Conservation (phyloP, 2,329 filamentous ascomycete species). For the Botrytis byssoidea region DNA sequence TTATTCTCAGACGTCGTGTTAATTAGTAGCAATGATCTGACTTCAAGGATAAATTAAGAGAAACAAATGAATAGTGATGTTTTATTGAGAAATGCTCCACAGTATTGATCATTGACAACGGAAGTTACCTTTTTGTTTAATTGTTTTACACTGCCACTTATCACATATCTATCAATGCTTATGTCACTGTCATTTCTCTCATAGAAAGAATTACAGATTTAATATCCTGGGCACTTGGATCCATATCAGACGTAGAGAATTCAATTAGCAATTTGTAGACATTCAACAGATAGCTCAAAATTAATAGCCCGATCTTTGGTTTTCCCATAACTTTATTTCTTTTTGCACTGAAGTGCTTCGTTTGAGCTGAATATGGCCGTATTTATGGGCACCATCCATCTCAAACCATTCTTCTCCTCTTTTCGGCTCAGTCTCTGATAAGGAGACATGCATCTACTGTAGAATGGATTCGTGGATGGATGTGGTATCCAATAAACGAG, state of each 20-base stretch:
- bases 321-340: too few relatives aligned
- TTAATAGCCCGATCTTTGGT: background rate
- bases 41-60: background rate
- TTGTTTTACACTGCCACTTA: background rate
- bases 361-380: background rate
- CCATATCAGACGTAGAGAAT: background rate
- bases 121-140: background rate
- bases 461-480: rapidly evolving
- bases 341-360: background rate
- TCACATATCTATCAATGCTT: background rate
- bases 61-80: background rate
- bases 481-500: rapidly evolving
- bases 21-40: background rate
- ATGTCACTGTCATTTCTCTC: background rate
- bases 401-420: background rate
- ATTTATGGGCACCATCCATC: background rate
- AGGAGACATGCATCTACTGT: rapidly evolving
- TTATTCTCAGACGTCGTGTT: background rate
- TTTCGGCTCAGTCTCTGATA: background rate
- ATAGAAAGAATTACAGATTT: background rate
- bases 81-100: background rate
- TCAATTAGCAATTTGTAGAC: background rate
- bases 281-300: background rate
- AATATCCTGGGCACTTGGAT: background rate
- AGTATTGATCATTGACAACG: background rate